Evolutionary conservation across 1,284 basidiomycete genomes (phyloP), one percentile per base, ranked within the genome.

Genomic region (Trametes hirsuta): DNA sequence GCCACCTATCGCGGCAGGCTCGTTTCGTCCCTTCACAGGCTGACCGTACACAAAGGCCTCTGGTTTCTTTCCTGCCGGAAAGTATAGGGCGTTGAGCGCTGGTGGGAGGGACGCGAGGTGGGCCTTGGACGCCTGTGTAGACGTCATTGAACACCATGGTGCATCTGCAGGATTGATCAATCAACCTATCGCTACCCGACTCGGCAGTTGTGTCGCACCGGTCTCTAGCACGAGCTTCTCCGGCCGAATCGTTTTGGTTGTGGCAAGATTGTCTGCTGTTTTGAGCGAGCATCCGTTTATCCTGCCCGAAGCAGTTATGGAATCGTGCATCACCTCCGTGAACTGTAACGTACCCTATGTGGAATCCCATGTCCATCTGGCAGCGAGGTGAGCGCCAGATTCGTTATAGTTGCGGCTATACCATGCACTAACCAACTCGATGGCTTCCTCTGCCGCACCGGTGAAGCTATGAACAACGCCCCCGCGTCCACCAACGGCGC

Each of bases 391-490:
- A 21, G 72, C 54, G 12, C 60, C 57, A 15, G 5, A 37, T 35
- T 12, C n/a, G 11, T n/a, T n/a, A 44, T 24, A 36, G 4, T 6
- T 9, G 3, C 21, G 10, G 45, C 40, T 6, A 41, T 10, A 15
- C 36, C 15, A 15, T 9, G 6, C 11, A 75, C 86, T 69, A 64
- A 95, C 85, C 56, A 93, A 75, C 70, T 96, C 91, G 8, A 76
- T 69, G 47, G 85, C 85, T 72, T 96, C 93, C 24, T 82, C 80
- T 1, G 71, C 65, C 0, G 83, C 85, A 0, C 94, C 94, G 0
- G 93, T 95, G 74, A 95, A 95, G 66, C 89, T 92, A 74, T 96
- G 95, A 8, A 94, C 93, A 8, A 95, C 93, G 0, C 91, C 93
- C 10, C 90, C 84, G 45, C 79, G 81, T 3, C 77, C 86, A 40